Evolutionary conservation across 169 alveolate genomes (phyloP).

Genomic region (Plasmodium billcollinsi): DNA sequence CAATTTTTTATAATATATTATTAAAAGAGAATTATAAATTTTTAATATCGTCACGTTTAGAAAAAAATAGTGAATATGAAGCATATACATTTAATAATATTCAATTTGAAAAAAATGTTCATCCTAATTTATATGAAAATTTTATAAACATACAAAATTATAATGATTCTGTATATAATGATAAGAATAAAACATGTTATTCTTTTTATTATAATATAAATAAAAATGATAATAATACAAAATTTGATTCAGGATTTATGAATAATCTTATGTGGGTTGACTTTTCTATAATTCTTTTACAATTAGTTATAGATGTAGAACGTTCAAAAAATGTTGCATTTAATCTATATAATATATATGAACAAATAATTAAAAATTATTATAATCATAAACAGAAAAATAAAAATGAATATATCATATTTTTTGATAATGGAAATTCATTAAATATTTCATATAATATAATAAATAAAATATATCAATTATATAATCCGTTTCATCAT

Average conservation of each 20-base stretch:
- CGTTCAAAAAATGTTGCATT: neutral
- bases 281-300: conserved; percentile 10
- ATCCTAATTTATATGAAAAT: conserved; percentile 5
- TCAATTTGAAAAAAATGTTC: conserved; percentile 5
- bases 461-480: neutral
- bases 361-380: neutral
- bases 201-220: too few species aligned
- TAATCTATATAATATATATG: neutral
- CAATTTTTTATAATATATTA: conserved; percentile 13
- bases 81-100: conserved; percentile 1
- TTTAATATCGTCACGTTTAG: neutral
- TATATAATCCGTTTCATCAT: conserved; percentile 5
- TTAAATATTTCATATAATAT: neutral
- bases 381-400: neutral
- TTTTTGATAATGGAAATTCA: neutral
- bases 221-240: neutral
- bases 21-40: conserved; percentile 7
- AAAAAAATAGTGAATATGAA: conserved; percentile 8
- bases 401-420: neutral
- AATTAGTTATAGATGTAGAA: neutral
- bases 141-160: neutral
- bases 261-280: conserved; percentile 38
- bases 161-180: neutral
- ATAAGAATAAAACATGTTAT: neutral
- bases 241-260: conserved; percentile 34